A percentile compares a stretch with the other conserved stretches of the same genome.
Conservation (phyloP, 2,329 filamentous ascomycete genomes). For the Phialocephala sp. region DNA sequence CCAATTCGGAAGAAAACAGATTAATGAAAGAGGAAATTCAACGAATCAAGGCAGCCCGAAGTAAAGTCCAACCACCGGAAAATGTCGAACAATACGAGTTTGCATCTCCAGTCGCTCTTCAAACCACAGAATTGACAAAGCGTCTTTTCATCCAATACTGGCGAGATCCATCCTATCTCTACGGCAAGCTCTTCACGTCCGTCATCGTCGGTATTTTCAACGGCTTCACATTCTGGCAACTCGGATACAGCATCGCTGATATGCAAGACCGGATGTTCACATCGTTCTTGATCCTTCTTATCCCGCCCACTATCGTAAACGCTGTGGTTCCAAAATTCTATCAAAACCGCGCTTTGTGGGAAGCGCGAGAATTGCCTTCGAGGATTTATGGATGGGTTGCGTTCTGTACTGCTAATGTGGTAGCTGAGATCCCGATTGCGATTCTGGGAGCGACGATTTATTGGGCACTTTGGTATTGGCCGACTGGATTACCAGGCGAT, state of each 20-base stretch:
- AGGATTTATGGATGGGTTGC: slow-evolving; percentile 80
- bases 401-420: slow-evolving; percentile 74
- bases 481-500: slow-evolving; percentile 71
- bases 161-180: slow-evolving; percentile 77
- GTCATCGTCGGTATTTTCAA: slow-evolving; percentile 79
- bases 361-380: slow-evolving; percentile 73
- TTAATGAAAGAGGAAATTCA: slow-evolving; percentile 68
- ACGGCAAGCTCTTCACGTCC: slow-evolving; percentile 75
- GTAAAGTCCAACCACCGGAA: slow-evolving; percentile 47
- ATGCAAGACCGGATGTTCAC: slow-evolving; percentile 84
- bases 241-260: slow-evolving; percentile 68
- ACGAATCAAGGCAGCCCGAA: slow-evolving; percentile 41
- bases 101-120: slow-evolving; percentile 66
- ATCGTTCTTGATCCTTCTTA: slow-evolving; percentile 65
- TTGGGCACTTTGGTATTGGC: slow-evolving; percentile 78
- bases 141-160: slow-evolving; percentile 76
- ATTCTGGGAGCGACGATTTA: slow-evolving; percentile 70
- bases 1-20: slow-evolving; percentile 64
- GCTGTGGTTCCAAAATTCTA: slow-evolving; percentile 80
- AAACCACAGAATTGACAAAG: slow-evolving; percentile 70
- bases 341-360: slow-evolving; percentile 73
- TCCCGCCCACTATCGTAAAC: slow-evolving; percentile 74
- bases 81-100: slow-evolving; percentile 59
- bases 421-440: slow-evolving; percentile 74
- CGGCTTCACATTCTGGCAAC: slow-evolving; percentile 77